Conservation (phyloP, 2,329 filamentous ascomycete species). For the Neofusicoccum cordaticola region DNA sequence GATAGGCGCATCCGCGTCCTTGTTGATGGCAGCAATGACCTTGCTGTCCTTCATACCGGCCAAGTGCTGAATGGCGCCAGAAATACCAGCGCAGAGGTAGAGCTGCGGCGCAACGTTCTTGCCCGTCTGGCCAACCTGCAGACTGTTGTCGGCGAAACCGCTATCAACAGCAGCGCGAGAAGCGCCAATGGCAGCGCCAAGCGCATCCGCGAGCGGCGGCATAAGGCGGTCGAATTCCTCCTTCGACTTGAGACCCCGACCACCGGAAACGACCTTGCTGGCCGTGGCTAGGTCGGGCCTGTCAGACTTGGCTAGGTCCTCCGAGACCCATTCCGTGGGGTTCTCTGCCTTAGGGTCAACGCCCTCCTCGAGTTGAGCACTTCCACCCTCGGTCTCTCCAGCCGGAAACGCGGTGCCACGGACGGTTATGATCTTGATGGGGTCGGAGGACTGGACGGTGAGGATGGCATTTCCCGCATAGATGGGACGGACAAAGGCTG, state of each 20-base stretch:
- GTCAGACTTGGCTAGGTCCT: conserved; percentile 89
- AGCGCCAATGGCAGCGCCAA: conserved; percentile 94
- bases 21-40: conserved; percentile 98
- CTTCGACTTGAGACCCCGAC: conserved; percentile 93
- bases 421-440: conserved; percentile 85
- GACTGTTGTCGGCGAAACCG: conserved; percentile 95
- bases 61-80: conserved; percentile 94
- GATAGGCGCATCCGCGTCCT: conserved; percentile 93
- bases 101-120: conserved; percentile 97
- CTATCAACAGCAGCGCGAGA: conserved; percentile 94
- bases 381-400: conserved; percentile 67
- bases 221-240: conserved; percentile 95
- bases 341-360: conserved; percentile 75
- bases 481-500: conserved; percentile 87
- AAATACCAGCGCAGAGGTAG: conserved; percentile 94
- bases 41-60: conserved; percentile 99
- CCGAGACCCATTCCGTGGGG: conserved; percentile 84
- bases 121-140: conserved; percentile 97
- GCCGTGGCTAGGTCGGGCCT: conserved; percentile 92
- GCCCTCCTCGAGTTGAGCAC: conserved; percentile 75
- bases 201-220: conserved; percentile 83
- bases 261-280: conserved; percentile 84
- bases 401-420: conserved; percentile 88
- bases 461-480: conserved; percentile 97
- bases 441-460: conserved; percentile 86